phyloP scores from a whole-genome alignment of 179 eudicot species.

The Corrigiola litoralis region DNA sequence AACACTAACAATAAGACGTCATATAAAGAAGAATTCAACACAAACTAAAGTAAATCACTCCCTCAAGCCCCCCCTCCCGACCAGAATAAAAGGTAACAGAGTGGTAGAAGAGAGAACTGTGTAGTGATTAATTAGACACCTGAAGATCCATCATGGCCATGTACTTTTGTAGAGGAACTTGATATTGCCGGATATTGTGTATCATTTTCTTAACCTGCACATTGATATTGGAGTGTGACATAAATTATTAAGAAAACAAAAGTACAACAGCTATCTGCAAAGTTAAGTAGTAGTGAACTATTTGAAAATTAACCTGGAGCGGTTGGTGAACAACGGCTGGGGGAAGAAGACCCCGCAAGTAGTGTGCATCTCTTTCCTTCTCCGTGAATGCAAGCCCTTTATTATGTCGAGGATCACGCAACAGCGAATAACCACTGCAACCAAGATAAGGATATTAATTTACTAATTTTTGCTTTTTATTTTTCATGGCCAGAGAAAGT shows the following conservation, averaged over 20 bases:
- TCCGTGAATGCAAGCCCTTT: constrained; percentile 83
- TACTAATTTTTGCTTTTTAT: too few species aligned
- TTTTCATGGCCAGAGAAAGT: too few species aligned
- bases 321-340: constrained; percentile 66
- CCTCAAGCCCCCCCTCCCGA: background rate
- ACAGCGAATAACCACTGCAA: constrained; percentile 73
- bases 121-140: constrained; percentile 31
- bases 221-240: background rate
- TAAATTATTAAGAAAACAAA: too few species aligned
- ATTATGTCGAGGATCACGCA: constrained; percentile 90
- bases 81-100: background rate
- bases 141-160: constrained; percentile 98
- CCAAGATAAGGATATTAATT: constrained; percentile 19
- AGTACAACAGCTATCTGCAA: background rate
- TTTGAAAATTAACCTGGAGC: constrained; percentile 59
- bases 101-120: background rate
- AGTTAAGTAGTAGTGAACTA: too few species aligned
- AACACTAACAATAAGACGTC: too few species aligned
- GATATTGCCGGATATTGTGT: constrained; percentile 68
- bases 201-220: constrained; percentile 73
- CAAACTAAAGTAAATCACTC: too few species aligned
- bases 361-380: constrained; percentile 85
- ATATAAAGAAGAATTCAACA: too few species aligned
- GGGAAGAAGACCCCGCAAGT: constrained; percentile 90
- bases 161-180: constrained; percentile 79